phyloP scores from a whole-genome alignment of 345 rosid genomes.

The Eucalyptus melliodora region DNA sequence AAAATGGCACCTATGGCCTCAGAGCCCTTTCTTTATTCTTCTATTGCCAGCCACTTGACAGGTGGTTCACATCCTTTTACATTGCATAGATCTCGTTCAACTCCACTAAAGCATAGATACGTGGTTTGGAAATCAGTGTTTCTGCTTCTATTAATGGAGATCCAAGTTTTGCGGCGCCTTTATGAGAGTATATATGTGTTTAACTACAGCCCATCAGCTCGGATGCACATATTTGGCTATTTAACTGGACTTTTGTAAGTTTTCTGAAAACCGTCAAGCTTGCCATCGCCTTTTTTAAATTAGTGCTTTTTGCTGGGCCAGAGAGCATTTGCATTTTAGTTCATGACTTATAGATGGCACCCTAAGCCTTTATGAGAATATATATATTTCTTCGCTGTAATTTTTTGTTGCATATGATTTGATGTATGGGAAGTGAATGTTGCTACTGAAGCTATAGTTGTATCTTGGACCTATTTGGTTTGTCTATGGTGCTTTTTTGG shows the following conservation, averaged over 20 bases:
- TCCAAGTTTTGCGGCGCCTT: constrained; percentile 57
- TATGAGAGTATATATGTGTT: constrained; percentile 43
- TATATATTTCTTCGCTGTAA: background rate
- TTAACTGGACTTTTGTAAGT: constrained; percentile 55
- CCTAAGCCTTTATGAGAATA: background rate
- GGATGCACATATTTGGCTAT: constrained; percentile 51
- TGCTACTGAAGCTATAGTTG: background rate
- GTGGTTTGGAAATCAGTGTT: constrained; percentile 44
- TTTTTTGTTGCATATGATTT: background rate
- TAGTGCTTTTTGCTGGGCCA: background rate
- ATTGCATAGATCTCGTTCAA: constrained; percentile 18
- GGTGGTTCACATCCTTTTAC: constrained; percentile 38
- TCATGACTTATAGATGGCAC: background rate
- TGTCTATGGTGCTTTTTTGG: background rate
- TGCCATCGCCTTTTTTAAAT: background rate
- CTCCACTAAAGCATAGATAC: constrained; percentile 15
- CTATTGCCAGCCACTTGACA: constrained; percentile 25
- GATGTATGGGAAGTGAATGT: background rate
- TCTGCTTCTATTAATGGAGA: constrained; percentile 59
- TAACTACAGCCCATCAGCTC: constrained; percentile 53
- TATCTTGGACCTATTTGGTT: background rate
- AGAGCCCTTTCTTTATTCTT: constrained; percentile 22
- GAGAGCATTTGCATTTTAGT: background rate
- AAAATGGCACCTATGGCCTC: constrained; percentile 19
- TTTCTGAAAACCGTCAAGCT: background rate